A percentile compares a stretch with the other conserved stretches of the same genome.
Conservation (phyloP, 352 stramenopile genomes). For the Pythium utonaiense region DNA sequence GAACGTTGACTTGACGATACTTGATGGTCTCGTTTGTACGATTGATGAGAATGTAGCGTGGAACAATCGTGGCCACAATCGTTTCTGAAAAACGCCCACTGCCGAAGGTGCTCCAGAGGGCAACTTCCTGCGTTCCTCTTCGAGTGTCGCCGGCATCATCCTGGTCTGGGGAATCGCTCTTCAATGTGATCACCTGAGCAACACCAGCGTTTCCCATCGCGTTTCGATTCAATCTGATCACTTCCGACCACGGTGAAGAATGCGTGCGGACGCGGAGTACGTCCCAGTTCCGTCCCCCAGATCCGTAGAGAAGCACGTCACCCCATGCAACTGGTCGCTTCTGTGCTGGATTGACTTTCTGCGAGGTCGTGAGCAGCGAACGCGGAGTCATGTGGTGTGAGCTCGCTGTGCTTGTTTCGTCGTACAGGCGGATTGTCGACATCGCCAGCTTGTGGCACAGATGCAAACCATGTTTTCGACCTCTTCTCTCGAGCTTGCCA, state of each 20-base stretch:
- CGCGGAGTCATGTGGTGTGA: slow-evolving; percentile 76
- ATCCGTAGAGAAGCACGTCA: slow-evolving; percentile 72
- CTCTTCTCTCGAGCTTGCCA: slow-evolving; percentile 49
- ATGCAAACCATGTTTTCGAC: slow-evolving; percentile 69
- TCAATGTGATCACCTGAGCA: slow-evolving; percentile 81
- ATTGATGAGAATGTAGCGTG: slow-evolving; percentile 87
- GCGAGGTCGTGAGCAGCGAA: slow-evolving; percentile 67
- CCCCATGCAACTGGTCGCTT: slow-evolving; percentile 75
- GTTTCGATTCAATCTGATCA: slow-evolving; percentile 84
- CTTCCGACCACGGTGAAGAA: slow-evolving; percentile 77
- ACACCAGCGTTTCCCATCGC: slow-evolving; percentile 87
- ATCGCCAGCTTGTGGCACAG: slow-evolving; percentile 85
- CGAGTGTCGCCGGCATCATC: slow-evolving; percentile 60
- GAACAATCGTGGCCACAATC: slow-evolving; percentile 83
- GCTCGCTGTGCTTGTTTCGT: slow-evolving; percentile 83
- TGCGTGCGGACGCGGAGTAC: slow-evolving; percentile 75
- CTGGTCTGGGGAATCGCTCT: slow-evolving; percentile 57
- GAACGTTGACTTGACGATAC: slow-evolving; percentile 75
- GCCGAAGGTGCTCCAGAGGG: slow-evolving; percentile 83
- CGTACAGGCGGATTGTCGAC: slow-evolving; percentile 85
- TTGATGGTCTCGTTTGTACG: slow-evolving; percentile 80
- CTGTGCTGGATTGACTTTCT: slow-evolving; percentile 75
- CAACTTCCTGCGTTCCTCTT: slow-evolving; percentile 73
- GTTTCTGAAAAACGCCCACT: slow-evolving; percentile 81
- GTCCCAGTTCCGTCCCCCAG: slow-evolving; percentile 79